Evolutionary conservation across 2,329 filamentous ascomycete genomes (phyloP).

Genomic region (Colletotrichum theobromicola): DNA sequence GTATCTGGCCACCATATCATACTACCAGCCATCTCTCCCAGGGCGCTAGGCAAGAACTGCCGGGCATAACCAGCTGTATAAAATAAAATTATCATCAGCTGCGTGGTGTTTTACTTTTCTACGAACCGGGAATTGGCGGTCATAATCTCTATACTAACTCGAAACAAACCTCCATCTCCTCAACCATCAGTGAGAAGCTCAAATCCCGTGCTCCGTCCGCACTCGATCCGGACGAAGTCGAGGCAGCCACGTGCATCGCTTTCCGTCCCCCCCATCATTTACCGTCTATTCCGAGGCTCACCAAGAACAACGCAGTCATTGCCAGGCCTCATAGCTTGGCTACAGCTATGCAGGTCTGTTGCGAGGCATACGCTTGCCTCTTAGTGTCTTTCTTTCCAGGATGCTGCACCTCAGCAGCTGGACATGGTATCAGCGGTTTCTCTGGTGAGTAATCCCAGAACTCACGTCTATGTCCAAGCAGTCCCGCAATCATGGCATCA

Average conservation of each 20-base stretch:
- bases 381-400: neutral
- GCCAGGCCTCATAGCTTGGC: rapidly evolving
- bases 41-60: too few species aligned
- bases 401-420: neutral
- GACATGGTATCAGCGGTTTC: rapidly evolving
- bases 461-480: neutral
- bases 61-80: too few species aligned
- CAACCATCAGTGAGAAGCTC: neutral
- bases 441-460: neutral
- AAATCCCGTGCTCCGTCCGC: neutral
- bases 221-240: neutral
- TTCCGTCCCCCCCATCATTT: neutral
- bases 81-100: too few species aligned
- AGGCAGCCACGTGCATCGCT: neutral
- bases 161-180: too few species aligned
- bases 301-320: neutral
- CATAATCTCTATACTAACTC: too few species aligned
- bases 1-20: too few species aligned
- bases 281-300: neutral
- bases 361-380: neutral
- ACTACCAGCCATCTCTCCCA: too few species aligned
- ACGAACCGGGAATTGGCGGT: too few species aligned
- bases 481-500: neutral
- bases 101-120: too few species aligned
- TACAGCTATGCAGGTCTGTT: neutral